Evolutionary conservation across 169 alveolate genomes (phyloP), one percentile per base, ranked within the genome.

Genomic region (Cryptosporidium parvum): DNA sequence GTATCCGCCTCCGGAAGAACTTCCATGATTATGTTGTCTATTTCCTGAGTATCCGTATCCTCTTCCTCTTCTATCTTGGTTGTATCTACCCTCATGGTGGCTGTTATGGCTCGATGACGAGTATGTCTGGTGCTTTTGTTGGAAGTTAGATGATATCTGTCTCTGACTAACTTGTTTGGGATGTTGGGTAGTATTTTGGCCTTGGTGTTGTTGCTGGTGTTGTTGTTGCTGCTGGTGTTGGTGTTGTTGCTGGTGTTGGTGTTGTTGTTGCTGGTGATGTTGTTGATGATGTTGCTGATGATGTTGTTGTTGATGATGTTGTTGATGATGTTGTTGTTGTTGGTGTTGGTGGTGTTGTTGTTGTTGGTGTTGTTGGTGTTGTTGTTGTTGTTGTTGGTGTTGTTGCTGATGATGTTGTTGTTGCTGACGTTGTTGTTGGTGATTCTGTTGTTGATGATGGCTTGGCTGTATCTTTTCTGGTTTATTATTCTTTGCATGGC

Each of bases 11-110:
- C 51, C 53, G 33, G 72, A 31, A n/a, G 53, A 14, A 3, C 48
- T 12, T 37, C 37, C 44, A 2, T 53, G 39, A 31, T 73, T 37
- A 26, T 73, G 29, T 23, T 73, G 68, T 35, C 48, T 73, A 39
- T 16, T 73, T 14, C 52, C 37, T 14, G 71, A n/a, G 18, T 29
- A 59, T 16, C 51, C 26, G 23, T 73, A 73, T 37, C 68, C 70
- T 37, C 53, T 56, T 21, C 70, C 72, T 37, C 86, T 73, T 73
- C 70, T 52, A 5, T 73, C 86, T 12, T 73, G 86, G 29, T 6
- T 56, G 39, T 33, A 73, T 33, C 71, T 51, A 2, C 52, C 62
- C 9, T 56, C 56, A 16, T 44, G 69, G 48, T n/a, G 44, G 70
- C 42, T 21, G 16, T 21, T 18, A 51, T 53, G 62, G 52, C 23